Percentiles rank a stretch among this genome's conserved stretches.
These are phyloP conservation scores for Penicillium sp. DNA, from an alignment of 2,329 filamentous ascomycete genomes.

Conservation along the genomic window DNA sequence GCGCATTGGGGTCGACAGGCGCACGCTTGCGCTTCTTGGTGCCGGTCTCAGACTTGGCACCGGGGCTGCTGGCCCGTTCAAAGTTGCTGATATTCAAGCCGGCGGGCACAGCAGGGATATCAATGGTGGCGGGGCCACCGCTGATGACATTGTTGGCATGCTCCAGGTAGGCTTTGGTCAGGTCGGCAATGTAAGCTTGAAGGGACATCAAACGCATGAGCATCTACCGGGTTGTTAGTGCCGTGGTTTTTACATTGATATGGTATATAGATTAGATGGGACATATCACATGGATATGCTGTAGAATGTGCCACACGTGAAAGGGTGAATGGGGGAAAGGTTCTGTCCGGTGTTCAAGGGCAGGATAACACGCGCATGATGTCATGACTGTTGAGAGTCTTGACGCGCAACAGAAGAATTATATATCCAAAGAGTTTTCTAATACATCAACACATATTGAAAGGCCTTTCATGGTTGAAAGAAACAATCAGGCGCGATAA, in stretches of 20 bases:
- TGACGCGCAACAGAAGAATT: neutral
- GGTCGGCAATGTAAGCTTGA: slow-evolving; percentile 73
- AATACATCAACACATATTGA: neutral
- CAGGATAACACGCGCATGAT: neutral
- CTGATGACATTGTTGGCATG: slow-evolving; percentile 83
- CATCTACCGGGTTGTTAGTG: slow-evolving; percentile 56
- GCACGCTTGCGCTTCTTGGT: slow-evolving; percentile 91
- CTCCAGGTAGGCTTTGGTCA: slow-evolving; percentile 81
- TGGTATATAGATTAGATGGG: neutral
- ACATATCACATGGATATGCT: neutral
- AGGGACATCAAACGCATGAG: slow-evolving; percentile 77
- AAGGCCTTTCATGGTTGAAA: neutral
- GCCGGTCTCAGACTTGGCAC: slow-evolving; percentile 50
- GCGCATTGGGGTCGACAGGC: slow-evolving; percentile 85
- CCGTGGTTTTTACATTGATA: neutral
- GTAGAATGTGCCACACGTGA: neutral
- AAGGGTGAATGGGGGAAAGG: neutral
- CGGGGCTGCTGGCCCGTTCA: slow-evolving; percentile 45
- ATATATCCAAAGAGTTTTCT: neutral
- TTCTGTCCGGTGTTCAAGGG: neutral
- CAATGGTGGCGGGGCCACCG: slow-evolving; percentile 54
- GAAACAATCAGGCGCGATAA: neutral
- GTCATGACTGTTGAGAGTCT: neutral
- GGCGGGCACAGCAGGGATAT: slow-evolving; percentile 48
- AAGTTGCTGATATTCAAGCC: slow-evolving; percentile 29